Evolutionary conservation across 1,284 basidiomycete genomes (phyloP), one percentile per base, ranked within the genome.

Genomic region (Moesziomyces sp.): DNA sequence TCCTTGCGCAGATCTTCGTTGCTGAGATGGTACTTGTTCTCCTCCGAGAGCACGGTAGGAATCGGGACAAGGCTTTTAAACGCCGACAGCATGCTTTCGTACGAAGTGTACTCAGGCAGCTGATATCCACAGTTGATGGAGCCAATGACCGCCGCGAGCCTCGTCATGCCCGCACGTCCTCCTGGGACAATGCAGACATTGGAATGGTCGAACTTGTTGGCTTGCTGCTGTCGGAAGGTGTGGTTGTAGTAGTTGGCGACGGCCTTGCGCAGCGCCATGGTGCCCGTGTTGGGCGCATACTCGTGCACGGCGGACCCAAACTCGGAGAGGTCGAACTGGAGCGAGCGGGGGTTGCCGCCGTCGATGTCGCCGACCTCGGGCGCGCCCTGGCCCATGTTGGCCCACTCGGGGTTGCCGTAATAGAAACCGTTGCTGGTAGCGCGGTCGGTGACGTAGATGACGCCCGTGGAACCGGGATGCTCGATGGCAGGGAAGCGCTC

Each of bases 281-380:
- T 90, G 53, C 94, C 94, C 0, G 93, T 93, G 2, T 94, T 96
- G 0, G 95, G 94, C 1, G 93, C 94, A 79, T 97, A 97, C 85
- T 96, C 93, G 79, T 94, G 87, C 23, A 89, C 81, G 23, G 83
- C 84, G 26, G 90, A 73, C 3, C 85, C 85, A 42, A 81, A 89
- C 51, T 91, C 81, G 34, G 87, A 85, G 59, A 96, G 88, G 50
- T 86, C 84, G 56, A 87, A 85, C 6, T 86, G 86, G 5, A 87
- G 87, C 1, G 91, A 91, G 42, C 93, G 89, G 23, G 88, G 85
- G 0, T 89, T 88, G 2, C 90, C 91, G 51, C 89, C 88, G 2
- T 92, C 92, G 63, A 97, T 90, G 11, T 89, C 89, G 0, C 93
- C 94, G 10, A 76, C 66, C 50, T 80, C 78, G 16, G 78, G 78